Base-by-base conservation (phyloP, 2,329 filamentous ascomycete species). In the Furcasterigmium furcatum region DNA sequence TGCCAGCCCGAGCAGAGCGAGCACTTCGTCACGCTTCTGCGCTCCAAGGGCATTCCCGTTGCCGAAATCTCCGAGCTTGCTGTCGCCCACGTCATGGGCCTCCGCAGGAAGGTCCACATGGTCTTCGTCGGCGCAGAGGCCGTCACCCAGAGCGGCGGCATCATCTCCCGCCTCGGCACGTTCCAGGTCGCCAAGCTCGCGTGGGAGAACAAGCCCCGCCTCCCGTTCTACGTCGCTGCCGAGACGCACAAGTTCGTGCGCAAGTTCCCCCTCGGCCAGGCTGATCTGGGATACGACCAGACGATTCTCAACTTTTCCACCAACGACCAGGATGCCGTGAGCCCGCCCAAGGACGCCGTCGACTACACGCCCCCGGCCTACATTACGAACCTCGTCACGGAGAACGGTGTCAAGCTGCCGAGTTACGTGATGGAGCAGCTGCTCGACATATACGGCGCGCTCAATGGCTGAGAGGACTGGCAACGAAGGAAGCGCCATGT, bases 221-320 rank as follows among this genome's bases (percentile, higher is more conserved):
- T 88, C 51, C 87, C 87, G 0, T 89, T 97, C 56, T 96, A 95
- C 59, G 91, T 96, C 16, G 91, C 94, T 5, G 87, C 87, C 1
- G 94, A 99, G 72, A 95, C 88, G 58, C 94, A 99, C 74, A 99
- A 99, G 70, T 96, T 99, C 61, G 90, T 95, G 38, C 80, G 91
- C 57, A 77, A 94, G 45, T 94, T 91, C 58, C 89, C 92, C 2
- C 71, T 94, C 19, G 83, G 85, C 51, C 90, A 96, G 66, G 82
- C 85, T 48, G 88, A 94, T 60, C 71, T 95, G 47, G 88, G 88
- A 1, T 72, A 95, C 53, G 79, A 86, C 60, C 90, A 96, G 66
- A 77, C 82, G 27, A 78, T 95, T 13, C 74, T 94, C 48, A 81
- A 88, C 41, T 95, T 94, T 63, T 76, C 75, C 55, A 81, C 80